Percentiles rank a stretch among this genome's conserved stretches.
Evolutionary conservation across 192 early-diverging fungal species (phyloP).

Genomic region (Backusella macrospora): DNA sequence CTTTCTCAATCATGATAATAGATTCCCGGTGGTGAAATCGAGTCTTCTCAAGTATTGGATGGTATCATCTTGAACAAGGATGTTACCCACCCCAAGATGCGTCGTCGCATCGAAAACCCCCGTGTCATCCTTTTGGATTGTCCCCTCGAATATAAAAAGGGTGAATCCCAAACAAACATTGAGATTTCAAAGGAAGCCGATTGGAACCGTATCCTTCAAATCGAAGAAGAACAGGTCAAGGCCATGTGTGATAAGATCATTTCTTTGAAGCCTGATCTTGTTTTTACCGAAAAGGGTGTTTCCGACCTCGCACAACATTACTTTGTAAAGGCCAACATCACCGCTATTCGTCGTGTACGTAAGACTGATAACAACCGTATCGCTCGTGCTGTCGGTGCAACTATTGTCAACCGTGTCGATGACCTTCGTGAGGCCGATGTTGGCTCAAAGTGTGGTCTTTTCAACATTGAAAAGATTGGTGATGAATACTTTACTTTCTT

Average conservation of each 20-base stretch:
- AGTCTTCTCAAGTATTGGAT: conserved; percentile 92
- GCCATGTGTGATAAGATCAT: conserved; percentile 96
- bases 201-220: conserved; percentile 95
- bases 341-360: conserved; percentile 94
- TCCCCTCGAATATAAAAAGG: conserved; percentile 99
- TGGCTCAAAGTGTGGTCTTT: conserved; percentile 92
- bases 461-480: conserved; percentile 95
- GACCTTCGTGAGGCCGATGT: conserved; percentile 97
- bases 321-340: conserved; percentile 96
- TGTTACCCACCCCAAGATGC: conserved; percentile 98
- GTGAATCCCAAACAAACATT: conserved; percentile 98
- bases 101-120: conserved; percentile 94
- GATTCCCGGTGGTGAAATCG: conserved; percentile 98
- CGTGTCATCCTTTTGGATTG: conserved; percentile 96
- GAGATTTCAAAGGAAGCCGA: conserved; percentile 97
- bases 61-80: conserved; percentile 99
- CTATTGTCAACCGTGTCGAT: conserved; percentile 94
- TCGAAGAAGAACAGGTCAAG: conserved; percentile 99
- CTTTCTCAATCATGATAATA: too few relatives aligned
- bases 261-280: conserved; percentile 94
- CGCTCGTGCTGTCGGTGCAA: conserved; percentile 95
- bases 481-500: conserved; percentile 99
- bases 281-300: conserved; percentile 99
- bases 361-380: conserved; percentile 99
- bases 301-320: conserved; percentile 99